Percentiles rank a stretch among this genome's conserved stretches.
Evolutionary conservation across 2,329 filamentous ascomycete species (phyloP).

Genomic region (Shiraia sp.): DNA sequence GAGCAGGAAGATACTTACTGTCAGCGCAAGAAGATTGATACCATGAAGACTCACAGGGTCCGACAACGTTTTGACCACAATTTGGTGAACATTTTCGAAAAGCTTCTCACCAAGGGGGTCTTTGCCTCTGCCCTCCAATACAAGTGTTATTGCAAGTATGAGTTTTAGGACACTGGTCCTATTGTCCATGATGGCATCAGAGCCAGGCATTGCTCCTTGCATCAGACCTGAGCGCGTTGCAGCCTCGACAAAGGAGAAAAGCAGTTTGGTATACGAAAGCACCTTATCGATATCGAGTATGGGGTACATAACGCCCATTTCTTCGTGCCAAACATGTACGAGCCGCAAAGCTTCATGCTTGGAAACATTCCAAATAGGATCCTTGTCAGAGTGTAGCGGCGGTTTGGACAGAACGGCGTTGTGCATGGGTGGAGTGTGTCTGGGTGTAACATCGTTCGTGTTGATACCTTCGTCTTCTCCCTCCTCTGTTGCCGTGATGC

Average conservation of each 20-base stretch:
- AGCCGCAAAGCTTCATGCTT: slow-evolving; percentile 80
- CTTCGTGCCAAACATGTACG: slow-evolving; percentile 81
- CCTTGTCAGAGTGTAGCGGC: slow-evolving; percentile 57
- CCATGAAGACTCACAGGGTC: slow-evolving; percentile 61
- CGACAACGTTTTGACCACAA: slow-evolving; percentile 67
- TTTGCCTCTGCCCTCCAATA: slow-evolving; percentile 77
- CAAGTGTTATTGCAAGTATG: slow-evolving; percentile 76
- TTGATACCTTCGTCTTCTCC: slow-evolving; percentile 62
- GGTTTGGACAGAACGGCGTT: slow-evolving; percentile 17
- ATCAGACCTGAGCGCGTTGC: slow-evolving; percentile 63
- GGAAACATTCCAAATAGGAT: slow-evolving; percentile 79
- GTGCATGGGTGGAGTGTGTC: slow-evolving; percentile 47
- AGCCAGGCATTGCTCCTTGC: slow-evolving; percentile 56
- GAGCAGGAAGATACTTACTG: slow-evolving; percentile 48
- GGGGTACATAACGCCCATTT: slow-evolving; percentile 91
- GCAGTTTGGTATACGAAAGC: slow-evolving; percentile 68
- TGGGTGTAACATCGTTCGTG: slow-evolving; percentile 58
- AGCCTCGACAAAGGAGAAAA: slow-evolving; percentile 75
- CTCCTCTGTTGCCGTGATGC: slow-evolving; percentile 70
- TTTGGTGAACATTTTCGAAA: slow-evolving; percentile 74
- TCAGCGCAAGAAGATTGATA: slow-evolving; percentile 62
- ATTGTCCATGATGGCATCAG: slow-evolving; percentile 64
- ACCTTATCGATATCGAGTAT: slow-evolving; percentile 75
- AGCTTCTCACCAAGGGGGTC: slow-evolving; percentile 74
- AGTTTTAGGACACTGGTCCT: slow-evolving; percentile 77